These are phyloP conservation scores for Thermoascus crustaceus DNA, from an alignment of 2,329 filamentous ascomycete genomes.

Conservation along the genomic window DNA sequence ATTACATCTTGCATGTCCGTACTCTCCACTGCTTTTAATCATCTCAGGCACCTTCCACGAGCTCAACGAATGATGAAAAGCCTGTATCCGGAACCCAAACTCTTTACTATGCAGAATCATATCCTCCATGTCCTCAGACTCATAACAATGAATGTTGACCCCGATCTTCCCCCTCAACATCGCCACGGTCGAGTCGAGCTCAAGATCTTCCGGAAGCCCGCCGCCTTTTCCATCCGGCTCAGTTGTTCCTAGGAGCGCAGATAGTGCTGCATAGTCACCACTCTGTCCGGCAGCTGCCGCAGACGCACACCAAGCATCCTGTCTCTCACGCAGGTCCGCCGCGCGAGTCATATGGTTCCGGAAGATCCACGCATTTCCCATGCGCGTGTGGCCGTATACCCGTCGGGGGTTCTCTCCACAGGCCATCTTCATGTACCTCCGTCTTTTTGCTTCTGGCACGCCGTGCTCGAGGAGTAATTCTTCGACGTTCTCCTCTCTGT, in stretches of 20 bases:
- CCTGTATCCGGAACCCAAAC: slow-evolving; percentile 58
- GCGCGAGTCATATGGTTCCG: slow-evolving; percentile 60
- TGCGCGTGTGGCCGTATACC: slow-evolving; percentile 53
- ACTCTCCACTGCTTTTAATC: slow-evolving; percentile 14
- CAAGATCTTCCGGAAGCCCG: slow-evolving; percentile 55
- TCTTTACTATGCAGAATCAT: slow-evolving; percentile 65
- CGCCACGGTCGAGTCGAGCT: slow-evolving; percentile 56
- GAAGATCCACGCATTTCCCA: slow-evolving; percentile 64
- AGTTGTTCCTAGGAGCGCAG: slow-evolving; percentile 5
- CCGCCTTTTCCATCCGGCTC: slow-evolving; percentile 34
- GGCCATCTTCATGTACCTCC: slow-evolving; percentile 70
- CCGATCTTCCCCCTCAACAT: slow-evolving; percentile 59
- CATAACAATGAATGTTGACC: slow-evolving; percentile 66
- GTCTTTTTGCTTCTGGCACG: slow-evolving; percentile 42
- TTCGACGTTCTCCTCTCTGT: slow-evolving; percentile 55
- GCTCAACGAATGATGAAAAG: slow-evolving; percentile 63
- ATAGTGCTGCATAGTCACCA: slow-evolving; percentile 5
- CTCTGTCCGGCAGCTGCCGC: slow-evolving; percentile 33
- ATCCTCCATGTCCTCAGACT: slow-evolving; percentile 58
- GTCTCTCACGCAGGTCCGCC: slow-evolving; percentile 46
- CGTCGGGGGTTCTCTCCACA: slow-evolving; percentile 63
- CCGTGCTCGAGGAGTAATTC: slow-evolving; percentile 59
- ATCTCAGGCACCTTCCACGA: slow-evolving; percentile 59
- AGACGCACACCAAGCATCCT: slow-evolving; percentile 60
- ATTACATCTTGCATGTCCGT: too few species aligned